Evolutionary conservation across 768 basidiomycete genomes (phyloP).

Genomic region (Leucosporidium yakuticum): DNA sequence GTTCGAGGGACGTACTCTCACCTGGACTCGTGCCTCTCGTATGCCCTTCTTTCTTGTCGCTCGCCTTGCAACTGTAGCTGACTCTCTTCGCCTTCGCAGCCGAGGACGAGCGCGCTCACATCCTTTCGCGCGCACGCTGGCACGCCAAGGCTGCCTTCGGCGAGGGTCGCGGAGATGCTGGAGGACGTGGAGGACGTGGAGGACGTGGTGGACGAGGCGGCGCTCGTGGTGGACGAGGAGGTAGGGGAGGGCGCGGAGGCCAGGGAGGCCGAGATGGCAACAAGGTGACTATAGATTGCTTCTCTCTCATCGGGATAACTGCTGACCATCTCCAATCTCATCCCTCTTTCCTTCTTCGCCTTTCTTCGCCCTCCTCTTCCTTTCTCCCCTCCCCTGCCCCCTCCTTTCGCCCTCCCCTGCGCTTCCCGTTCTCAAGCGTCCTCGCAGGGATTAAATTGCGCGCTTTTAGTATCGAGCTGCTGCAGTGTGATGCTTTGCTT

Average conservation of each 20-base stretch:
- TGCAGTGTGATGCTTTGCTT: no score
- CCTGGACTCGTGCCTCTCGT: constrained; percentile 53
- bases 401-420: no score
- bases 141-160: constrained; percentile 35
- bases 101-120: constrained; percentile 37
- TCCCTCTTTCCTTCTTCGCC: no score
- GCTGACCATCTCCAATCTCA: no score
- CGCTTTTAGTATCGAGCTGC: no score
- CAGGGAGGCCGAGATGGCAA: background rate
- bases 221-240: constrained; percentile 18
- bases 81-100: constrained; percentile 10
- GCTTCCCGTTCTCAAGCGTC: background rate
- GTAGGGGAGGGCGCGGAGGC: background rate
- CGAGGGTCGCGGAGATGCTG: background rate
- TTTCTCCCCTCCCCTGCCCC: no score
- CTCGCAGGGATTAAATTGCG: constrained; percentile 2
- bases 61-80: background rate
- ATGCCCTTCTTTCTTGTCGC: background rate
- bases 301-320: no score
- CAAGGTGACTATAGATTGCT: no score
- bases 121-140: constrained; percentile 35
- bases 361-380: no score
- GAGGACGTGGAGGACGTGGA: constrained; percentile 16
- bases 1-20: constrained; percentile 48
- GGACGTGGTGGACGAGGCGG: constrained; percentile 30